A percentile compares a stretch with the other conserved stretches of the same genome.
Conservation (phyloP, 1,284 basidiomycete species). For the Cutaneotrichosporon sp. region DNA sequence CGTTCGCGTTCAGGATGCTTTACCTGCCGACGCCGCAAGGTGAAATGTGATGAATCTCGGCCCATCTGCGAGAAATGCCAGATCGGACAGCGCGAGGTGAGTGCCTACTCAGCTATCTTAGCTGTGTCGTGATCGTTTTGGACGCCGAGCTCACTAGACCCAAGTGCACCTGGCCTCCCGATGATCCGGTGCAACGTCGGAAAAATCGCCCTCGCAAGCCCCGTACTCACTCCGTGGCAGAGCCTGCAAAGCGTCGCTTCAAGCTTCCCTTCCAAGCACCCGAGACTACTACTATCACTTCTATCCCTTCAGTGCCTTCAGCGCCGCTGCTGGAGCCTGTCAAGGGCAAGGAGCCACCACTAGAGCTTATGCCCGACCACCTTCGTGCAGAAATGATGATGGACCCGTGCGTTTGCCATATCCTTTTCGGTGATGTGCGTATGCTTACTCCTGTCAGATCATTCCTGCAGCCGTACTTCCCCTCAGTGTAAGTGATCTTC, state of each 20-base stretch:
- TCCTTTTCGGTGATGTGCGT: too few species aligned
- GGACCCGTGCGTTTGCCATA: slow-evolving; percentile 44
- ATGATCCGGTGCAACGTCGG: slow-evolving; percentile 29
- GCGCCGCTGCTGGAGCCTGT: slow-evolving; percentile 6
- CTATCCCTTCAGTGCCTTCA: slow-evolving; percentile 16
- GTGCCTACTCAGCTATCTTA: neutral
- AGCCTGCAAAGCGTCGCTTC: slow-evolving; percentile 21
- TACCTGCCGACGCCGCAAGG: slow-evolving; percentile 37
- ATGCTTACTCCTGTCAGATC: slow-evolving; percentile 20
- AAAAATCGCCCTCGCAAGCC: slow-evolving; percentile 25
- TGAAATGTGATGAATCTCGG: slow-evolving; percentile 39
- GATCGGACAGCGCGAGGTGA: slow-evolving; percentile 31
- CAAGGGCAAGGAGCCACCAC: slow-evolving; percentile 22
- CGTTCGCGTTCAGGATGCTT: slow-evolving; percentile 34
- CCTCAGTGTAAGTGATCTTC: slow-evolving; percentile 26
- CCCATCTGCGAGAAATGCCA: slow-evolving; percentile 33
- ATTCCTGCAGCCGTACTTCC: slow-evolving; percentile 41
- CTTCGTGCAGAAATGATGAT: slow-evolving; percentile 35
- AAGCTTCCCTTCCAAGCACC: slow-evolving; percentile 21
- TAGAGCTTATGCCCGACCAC: slow-evolving; percentile 24
- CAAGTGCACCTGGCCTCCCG: slow-evolving; percentile 32
- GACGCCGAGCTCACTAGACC: neutral
- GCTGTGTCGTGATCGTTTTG: neutral
- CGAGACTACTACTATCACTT: slow-evolving; percentile 17
- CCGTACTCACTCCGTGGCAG: slow-evolving; percentile 14